Evolutionary conservation across 169 alveolate species (phyloP).

Genomic region (Eimeria praecox): DNA sequence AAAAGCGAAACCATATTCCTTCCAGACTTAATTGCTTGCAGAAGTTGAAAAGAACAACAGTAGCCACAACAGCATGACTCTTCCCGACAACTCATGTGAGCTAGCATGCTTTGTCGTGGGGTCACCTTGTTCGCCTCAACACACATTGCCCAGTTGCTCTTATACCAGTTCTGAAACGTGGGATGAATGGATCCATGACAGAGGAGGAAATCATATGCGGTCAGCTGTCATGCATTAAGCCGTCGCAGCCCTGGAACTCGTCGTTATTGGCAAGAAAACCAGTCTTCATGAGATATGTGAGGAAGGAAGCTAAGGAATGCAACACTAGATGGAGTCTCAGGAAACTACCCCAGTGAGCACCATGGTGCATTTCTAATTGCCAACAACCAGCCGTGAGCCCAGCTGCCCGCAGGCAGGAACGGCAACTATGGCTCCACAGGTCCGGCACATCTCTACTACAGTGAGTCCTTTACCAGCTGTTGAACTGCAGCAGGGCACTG

Average conservation of each 20-base stretch:
- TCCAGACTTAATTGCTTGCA: background rate
- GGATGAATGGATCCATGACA: background rate
- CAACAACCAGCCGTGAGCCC: background rate
- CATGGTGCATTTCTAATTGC: background rate
- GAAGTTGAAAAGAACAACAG: background rate
- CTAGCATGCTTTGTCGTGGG: background rate
- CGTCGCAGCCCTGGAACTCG: background rate
- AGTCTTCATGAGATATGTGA: background rate
- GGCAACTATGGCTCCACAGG: background rate
- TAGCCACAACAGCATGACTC: background rate
- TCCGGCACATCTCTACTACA: background rate
- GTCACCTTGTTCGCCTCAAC: conserved; percentile 4
- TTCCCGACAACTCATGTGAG: background rate
- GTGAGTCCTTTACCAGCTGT: background rate
- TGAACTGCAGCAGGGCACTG: background rate
- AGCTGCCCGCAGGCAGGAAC: background rate
- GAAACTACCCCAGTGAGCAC: background rate
- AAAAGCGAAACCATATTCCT: background rate
- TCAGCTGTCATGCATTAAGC: background rate
- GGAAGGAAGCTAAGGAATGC: background rate
- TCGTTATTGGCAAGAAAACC: background rate
- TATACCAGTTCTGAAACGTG: background rate
- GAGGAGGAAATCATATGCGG: background rate
- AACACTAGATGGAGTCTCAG: background rate
- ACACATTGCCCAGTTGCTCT: too few species aligned